These are phyloP conservation scores for Camelina sativa DNA, from an alignment of 345 rosid genomes.

Conservation along the genomic window DNA sequence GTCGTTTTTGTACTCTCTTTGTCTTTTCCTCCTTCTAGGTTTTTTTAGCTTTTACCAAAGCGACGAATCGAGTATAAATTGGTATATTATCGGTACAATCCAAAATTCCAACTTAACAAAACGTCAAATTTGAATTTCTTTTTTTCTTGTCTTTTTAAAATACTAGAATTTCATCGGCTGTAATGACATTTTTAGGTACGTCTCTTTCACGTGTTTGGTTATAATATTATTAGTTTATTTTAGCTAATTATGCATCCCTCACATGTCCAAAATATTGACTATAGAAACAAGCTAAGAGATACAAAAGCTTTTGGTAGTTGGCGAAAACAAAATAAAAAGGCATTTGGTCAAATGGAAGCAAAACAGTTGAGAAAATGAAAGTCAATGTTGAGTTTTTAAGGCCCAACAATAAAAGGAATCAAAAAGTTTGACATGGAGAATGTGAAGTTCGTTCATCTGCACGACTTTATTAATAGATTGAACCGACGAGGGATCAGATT, in stretches of 20 bases:
- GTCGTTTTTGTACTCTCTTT: slow-evolving; percentile 30
- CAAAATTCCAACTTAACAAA: slow-evolving; percentile 22
- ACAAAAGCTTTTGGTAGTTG: background rate
- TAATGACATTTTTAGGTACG: slow-evolving; percentile 21
- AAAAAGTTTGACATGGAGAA: background rate
- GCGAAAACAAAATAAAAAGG: background rate
- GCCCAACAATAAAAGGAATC: background rate
- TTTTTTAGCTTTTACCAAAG: slow-evolving; percentile 34
- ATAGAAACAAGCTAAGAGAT: background rate
- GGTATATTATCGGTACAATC: slow-evolving; percentile 12
- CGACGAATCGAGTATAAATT: slow-evolving; percentile 18
- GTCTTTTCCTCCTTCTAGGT: slow-evolving; percentile 1
- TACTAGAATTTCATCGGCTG: background rate
- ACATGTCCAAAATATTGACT: slow-evolving; percentile 3
- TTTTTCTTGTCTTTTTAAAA: background rate
- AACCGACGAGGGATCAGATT: background rate
- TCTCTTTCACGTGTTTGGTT: slow-evolving; percentile 35
- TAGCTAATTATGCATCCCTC: background rate
- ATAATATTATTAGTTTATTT: background rate
- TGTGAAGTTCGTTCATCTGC: background rate
- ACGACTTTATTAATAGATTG: background rate
- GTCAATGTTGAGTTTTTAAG: background rate
- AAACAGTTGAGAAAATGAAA: background rate
- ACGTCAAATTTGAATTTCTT: background rate
- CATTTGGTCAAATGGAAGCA: slow-evolving; percentile 9